Percentiles rank a stretch among this genome's conserved stretches.
phyloP scores from a whole-genome alignment of 116 monocot genomes.

The Phalaenopsis hybrid region DNA sequence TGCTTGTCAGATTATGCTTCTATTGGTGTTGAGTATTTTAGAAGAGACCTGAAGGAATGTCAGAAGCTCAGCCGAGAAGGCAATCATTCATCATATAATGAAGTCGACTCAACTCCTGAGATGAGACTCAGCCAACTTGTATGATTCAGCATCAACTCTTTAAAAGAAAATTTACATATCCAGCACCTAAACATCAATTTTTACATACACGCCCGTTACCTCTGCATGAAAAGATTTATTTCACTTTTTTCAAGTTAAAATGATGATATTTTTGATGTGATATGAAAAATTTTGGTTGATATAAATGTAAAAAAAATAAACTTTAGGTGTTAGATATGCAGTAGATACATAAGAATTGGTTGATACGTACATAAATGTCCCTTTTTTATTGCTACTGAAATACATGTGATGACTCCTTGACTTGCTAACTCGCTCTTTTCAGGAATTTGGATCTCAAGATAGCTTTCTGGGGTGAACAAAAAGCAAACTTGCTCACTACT shows the following conservation, averaged over 20 bases:
- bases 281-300: no score
- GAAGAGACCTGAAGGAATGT: slow-evolving; percentile 80
- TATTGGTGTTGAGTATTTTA: slow-evolving; percentile 52
- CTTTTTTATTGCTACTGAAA: background rate
- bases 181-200: no score
- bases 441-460: slow-evolving; percentile 90
- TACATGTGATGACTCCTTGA: background rate
- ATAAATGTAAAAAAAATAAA: no score
- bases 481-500: slow-evolving; percentile 16
- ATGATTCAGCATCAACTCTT: slow-evolving; percentile 13
- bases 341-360: no score
- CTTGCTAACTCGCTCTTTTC: slow-evolving; percentile 5
- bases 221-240: no score
- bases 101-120: slow-evolving; percentile 46
- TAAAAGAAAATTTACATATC: background rate
- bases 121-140: slow-evolving; percentile 86
- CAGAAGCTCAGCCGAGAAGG: slow-evolving; percentile 22
- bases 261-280: no score
- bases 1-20: slow-evolving; percentile 66
- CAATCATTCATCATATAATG: slow-evolving; percentile 25
- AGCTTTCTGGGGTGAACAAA: slow-evolving; percentile 48
- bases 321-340: no score
- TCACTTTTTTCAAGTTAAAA: no score
- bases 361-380: no score
- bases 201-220: no score